Base-by-base conservation (phyloP, 2,329 filamentous ascomycete species). In the Diaporthe caulivora region DNA sequence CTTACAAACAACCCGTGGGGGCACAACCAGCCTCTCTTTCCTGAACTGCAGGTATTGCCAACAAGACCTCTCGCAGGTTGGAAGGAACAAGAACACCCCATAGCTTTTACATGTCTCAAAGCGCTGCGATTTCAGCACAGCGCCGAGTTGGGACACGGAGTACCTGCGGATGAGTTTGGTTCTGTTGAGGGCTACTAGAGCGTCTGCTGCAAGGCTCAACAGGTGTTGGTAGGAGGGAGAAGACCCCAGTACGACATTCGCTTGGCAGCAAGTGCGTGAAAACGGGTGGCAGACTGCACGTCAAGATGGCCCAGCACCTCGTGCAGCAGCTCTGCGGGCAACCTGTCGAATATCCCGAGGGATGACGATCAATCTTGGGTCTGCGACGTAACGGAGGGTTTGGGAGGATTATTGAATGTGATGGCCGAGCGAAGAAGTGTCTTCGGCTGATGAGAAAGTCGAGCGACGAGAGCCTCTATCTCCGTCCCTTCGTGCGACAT, bases 21-120 rank as follows among this genome's bases (percentile, higher is more conserved):
- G 40, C 5, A 64, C 58, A 40, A 49, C 58, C 42, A 64, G 58
- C 10, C 58, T 26, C 58, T 64, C 42, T n/a, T 31, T 47, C 34
- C 40, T 64, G 42, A 47, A 64, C 11, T 64, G 58, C 1, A 64
- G 58, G 8, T 42, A 64, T 17, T 64, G 58, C 58, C 58, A 64
- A 10, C 58, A 64, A 15, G 26, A 29, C 9, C 58, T 47, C 40
- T 47, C 26, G 10, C 58, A 64, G 58, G 58, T 64, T 2, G 42
- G 58, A 26, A 64, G 58, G 18, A 64, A 64, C 7, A 64, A 29
- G 18, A 64, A 64, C 18, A 42, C 58, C 3, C 58, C 58, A 2
- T 64, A 64, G 0, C 11, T 18, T 34, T 26, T 3, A n/a, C 58
- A 64, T n/a, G 58, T 64, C 42, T n/a, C 40, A 11, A 40, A 64